Evolutionary conservation across 1,284 basidiomycete species (phyloP), one percentile per base, ranked within the genome.

Genomic region (Wolfiporia cocos): DNA sequence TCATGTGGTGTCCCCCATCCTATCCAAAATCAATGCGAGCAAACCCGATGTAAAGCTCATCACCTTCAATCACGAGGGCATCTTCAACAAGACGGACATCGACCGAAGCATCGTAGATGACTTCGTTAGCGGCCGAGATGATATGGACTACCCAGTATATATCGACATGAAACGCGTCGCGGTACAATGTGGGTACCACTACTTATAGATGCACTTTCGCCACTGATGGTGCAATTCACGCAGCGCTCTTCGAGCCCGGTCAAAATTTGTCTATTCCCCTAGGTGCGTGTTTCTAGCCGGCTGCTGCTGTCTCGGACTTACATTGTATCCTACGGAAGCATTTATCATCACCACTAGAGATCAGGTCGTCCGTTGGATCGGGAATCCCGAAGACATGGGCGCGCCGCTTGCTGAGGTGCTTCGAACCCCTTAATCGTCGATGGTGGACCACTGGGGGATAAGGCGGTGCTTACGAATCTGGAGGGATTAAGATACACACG

Each of bases 311-410:
- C 14, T 19, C 9, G 18, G 9, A 9, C 34, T 10, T 22, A 28
- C 23, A 35, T 30, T 10, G 29, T 22, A 39, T 40, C 37, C 30
- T n/a, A 12, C 41, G n/a, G n/a, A n/a, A 59, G 61, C 52, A 31
- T 61, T 61, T 48, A 54, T 63, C 46, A 61, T 63, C 46, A 56
- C 61, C 17, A 54, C 55, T 21, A 54, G 52, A 44, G 59, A 63
- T 50, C 48, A 51, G 22, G 39, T 54, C 28, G 52, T 63, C 40
- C 56, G 51, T 24, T 63, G 59, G 58, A 47, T 63, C 37, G 61
- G 61, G 12, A 61, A 63, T 48, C 58, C 57, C 14, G 61, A 60
- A 43, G 59, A 63, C 36, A 58, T 63, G 53, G 49, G 46, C 9
- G 47, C 33, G 20, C 58, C 55, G 15, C 55, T 63, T 28, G 55